Percentiles rank a stretch among this genome's conserved stretches.
Conservation (phyloP, 768 basidiomycete species). For the Mycena leptocephala region DNA sequence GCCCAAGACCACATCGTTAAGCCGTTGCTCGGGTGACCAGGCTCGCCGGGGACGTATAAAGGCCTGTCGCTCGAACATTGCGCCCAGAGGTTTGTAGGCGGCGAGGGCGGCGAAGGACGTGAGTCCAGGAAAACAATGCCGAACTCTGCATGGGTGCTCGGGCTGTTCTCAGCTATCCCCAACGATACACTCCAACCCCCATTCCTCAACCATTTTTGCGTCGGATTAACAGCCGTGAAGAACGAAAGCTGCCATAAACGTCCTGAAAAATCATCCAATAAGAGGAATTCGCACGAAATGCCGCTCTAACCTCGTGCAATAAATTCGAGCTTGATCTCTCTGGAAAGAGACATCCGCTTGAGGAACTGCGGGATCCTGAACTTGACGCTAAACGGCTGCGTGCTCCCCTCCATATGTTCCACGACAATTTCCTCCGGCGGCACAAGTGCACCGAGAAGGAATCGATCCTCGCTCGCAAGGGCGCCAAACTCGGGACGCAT, state of each 20-base stretch:
- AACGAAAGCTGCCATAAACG: conserved; percentile 13
- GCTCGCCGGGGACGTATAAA: background rate
- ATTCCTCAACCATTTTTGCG: background rate
- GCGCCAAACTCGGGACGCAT: conserved; percentile 11
- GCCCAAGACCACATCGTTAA: background rate
- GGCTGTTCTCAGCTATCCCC: background rate
- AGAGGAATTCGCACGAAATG: background rate
- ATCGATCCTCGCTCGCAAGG: conserved; percentile 13
- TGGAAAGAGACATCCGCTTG: conserved; percentile 18
- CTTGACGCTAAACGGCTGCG: conserved; percentile 17
- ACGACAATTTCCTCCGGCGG: conserved; percentile 18
- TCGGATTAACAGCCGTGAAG: conserved; percentile 13
- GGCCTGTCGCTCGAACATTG: background rate
- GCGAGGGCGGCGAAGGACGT: background rate
- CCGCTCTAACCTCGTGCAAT: conserved; percentile 7
- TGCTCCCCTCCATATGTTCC: conserved; percentile 1
- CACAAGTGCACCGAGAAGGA: background rate
- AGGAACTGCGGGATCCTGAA: conserved; percentile 21
- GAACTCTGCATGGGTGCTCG: background rate
- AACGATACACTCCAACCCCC: conserved; percentile 1
- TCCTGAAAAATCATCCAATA: background rate
- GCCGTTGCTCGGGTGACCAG: background rate
- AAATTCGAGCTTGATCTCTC: conserved; percentile 17
- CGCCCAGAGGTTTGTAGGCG: background rate
- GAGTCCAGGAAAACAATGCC: conserved; percentile 5